These are phyloP conservation scores for Pyracantha coccinea DNA, from an alignment of 331 rosid genomes.

Conservation along the genomic window DNA sequence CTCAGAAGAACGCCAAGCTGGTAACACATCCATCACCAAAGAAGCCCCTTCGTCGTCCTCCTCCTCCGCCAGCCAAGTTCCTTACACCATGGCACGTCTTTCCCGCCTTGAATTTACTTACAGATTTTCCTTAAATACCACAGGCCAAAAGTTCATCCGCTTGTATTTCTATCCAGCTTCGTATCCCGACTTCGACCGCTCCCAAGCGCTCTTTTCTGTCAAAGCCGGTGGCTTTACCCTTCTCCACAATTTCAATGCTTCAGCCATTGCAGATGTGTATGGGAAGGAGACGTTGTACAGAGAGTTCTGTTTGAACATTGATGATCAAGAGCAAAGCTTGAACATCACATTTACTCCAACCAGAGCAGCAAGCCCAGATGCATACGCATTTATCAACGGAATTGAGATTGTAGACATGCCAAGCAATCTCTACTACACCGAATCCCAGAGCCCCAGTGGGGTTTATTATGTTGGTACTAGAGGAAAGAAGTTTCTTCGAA, in stretches of 20 bases:
- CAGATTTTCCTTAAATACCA: no score
- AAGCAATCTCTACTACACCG: constrained; percentile 7
- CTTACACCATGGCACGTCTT: constrained; percentile 16
- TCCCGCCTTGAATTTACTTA: background rate
- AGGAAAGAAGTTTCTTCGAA: no score
- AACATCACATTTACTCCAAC: constrained; percentile 17
- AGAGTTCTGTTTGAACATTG: constrained; percentile 16
- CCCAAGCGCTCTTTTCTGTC: constrained; percentile 23
- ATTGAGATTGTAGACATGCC: constrained; percentile 38
- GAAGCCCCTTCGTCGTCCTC: background rate
- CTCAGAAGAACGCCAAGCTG: background rate
- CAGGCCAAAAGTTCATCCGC: constrained; percentile 13
- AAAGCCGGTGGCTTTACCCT: constrained; percentile 1
- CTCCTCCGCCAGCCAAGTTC: background rate
- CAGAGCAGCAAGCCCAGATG: background rate
- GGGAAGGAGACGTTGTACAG: background rate
- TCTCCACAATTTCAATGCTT: constrained; percentile 17
- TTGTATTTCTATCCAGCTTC: constrained; percentile 6
- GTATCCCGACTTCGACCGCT: background rate
- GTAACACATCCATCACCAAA: background rate
- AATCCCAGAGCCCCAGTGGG: background rate
- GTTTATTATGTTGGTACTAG: background rate
- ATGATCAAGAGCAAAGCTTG: background rate
- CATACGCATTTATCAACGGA: constrained; percentile 29
- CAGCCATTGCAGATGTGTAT: background rate